A percentile compares a stretch with the other conserved stretches of the same genome.
Conservation (phyloP, 1,284 basidiomycete genomes). For the Naganishia albida region DNA sequence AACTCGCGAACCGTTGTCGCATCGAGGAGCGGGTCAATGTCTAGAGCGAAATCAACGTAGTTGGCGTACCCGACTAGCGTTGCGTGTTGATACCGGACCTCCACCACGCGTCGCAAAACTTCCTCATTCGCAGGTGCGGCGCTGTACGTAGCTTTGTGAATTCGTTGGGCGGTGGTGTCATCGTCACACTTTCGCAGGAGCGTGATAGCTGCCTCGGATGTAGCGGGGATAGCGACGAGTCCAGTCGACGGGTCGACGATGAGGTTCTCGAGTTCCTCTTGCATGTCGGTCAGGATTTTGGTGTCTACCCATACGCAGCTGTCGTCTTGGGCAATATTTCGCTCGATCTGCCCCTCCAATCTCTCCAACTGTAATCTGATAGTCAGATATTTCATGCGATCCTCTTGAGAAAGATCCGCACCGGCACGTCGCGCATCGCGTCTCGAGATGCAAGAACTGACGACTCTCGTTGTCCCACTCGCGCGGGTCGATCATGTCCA, state of each 20-base stretch:
- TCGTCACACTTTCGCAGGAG: neutral
- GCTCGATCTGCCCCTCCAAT: neutral
- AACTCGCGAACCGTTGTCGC: neutral
- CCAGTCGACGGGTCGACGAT: too few relatives aligned
- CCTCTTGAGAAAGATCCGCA: neutral
- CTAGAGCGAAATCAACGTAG: neutral
- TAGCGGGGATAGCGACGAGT: neutral
- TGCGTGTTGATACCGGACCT: conserved; percentile 6
- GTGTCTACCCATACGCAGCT: too few relatives aligned
- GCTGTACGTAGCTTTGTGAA: neutral
- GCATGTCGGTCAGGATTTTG: too few relatives aligned
- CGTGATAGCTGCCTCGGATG: neutral
- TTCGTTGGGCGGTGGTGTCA: neutral
- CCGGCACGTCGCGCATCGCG: conserved; percentile 2
- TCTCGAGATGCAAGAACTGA: neutral
- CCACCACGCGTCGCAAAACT: conserved; percentile 2
- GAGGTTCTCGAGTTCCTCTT: too few relatives aligned
- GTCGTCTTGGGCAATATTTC: too few relatives aligned
- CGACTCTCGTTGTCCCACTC: conserved; percentile 5
- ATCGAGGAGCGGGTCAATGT: neutral
- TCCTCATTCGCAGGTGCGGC: conserved; percentile 11
- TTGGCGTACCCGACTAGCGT: conserved; percentile 7
- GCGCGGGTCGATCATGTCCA: neutral
- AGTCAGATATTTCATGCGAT: neutral
- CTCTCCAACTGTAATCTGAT: neutral